Evolutionary conservation across 805 yeast species (phyloP), one percentile per base, ranked within the genome.

Genomic region (Monosporozyma servazzii): DNA sequence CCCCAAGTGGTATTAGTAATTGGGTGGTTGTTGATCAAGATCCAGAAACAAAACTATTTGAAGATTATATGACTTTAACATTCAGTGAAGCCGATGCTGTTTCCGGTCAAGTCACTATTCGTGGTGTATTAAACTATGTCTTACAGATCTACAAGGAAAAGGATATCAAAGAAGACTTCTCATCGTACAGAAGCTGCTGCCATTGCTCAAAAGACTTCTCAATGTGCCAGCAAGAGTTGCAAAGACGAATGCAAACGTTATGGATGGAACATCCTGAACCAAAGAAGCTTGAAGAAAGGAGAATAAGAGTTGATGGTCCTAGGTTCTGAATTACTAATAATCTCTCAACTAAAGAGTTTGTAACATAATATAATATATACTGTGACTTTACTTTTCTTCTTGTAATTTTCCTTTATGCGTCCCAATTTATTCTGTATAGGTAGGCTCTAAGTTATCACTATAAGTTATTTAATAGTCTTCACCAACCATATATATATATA

Each of bases 31-130:
- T 54, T 15, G 45, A 49, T 11, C 62, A 57, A 48, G 56, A 56
- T 46, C 51, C 55, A 18, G 45, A 45, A 33, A 55, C 57, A 6
- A 47, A 53, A 45, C 11, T 43, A 39, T 58, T 41, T 52, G 66
- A 69, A 21, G 77, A 74, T 58, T 63, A 67, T 50, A 54, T 74
- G 71, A 71, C 68, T 2, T 56, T 74, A 25, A 64, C 74, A 0
- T 45, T 73, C 21, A 69, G 73, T 50, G 75, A 73, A 52, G 66
- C 75, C 0, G 75, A 72, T 54, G 48, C 65, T 5, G 67, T 63
- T 48, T 68, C 71, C 21, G 65, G 69, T 51, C 53, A 71, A 9
- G 56, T 73, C 13, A 64, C 68, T 40, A 50, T 73, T 40, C 63
- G 60, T 40, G 75, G 75, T 49, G 62, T 74, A 3, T 48, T 72